Base-by-base conservation (phyloP, 2,329 filamentous ascomycete species). In the Chrysoporthe austroafricana region DNA sequence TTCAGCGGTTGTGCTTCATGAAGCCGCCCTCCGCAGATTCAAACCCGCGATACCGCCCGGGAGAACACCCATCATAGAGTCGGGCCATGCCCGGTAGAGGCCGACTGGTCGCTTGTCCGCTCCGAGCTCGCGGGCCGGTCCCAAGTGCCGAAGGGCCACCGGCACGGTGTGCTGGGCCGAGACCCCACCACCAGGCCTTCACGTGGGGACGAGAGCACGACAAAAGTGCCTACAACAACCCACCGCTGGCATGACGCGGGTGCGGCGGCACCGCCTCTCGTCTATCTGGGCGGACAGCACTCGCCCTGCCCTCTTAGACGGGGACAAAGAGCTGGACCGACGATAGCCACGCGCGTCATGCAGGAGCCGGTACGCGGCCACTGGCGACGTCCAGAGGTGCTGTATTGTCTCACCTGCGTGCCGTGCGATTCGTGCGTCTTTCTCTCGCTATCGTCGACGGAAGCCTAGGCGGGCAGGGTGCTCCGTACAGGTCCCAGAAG, bases 351-450 rank as follows among this genome's bases (percentile, higher is more conserved):
- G 14, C 21, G 4, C 32, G 50, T 3, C 13, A 54, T 16, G 26
- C 11, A 14, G 1, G 5, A 16, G 50, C 16, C 13, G 50, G 50
- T 18, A 13, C 13, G 16, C 48, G 14, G 21, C 26, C 21, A 32
- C 13, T 13, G 21, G 26, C 26, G 26, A 26, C 26, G 26, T 26
- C 26, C 26, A 26, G 21, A 52, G 2, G 14, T 32, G 48, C 50
- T 7, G 1, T n/a, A 32, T 48, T 50, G 48, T 11, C 48, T 52
- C n/a, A 26, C 48, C 48, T 52, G 2, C 16, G 26, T 21, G 26
- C 50, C 21, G 5, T 54, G 50, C 50, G 50, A 54, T 54, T 54
- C 21, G 50, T 54, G 50, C 50, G 26, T 54, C 50, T 54, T 54
- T 52, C 13, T 52, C 48, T 54, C 50, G 50, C 16, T 13, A 54